A percentile compares a stretch with the other conserved stretches of the same genome.
Conservation (phyloP, 2,329 filamentous ascomycete genomes). For the Malbranchea cinnamomea region DNA sequence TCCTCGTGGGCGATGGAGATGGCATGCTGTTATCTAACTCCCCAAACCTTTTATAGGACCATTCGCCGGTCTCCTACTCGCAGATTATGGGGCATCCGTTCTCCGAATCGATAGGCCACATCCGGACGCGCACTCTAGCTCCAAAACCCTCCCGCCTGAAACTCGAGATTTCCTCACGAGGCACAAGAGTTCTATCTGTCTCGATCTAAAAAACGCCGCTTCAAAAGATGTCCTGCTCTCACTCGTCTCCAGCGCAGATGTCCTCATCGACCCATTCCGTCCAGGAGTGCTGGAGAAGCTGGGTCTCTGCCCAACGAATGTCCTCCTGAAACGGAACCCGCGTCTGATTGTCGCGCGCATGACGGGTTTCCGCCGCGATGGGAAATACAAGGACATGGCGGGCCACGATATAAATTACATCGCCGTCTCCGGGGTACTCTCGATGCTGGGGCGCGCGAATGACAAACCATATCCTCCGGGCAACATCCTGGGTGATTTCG, state of each 20-base stretch:
- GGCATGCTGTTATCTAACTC: too few species aligned
- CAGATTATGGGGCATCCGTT: constrained; percentile 78
- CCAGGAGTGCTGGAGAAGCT: constrained; percentile 80
- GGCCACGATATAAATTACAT: constrained; percentile 97
- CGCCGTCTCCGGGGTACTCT: constrained; percentile 66
- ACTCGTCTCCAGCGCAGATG: constrained; percentile 50
- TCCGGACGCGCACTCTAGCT: constrained; percentile 23
- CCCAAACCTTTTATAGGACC: constrained; percentile 42
- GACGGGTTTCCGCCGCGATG: constrained; percentile 80
- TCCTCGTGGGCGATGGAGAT: too few species aligned
- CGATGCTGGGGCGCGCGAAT: constrained; percentile 54
- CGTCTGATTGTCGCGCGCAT: constrained; percentile 69
- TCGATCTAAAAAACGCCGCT: constrained; percentile 57
- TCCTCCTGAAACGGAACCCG: constrained; percentile 53
- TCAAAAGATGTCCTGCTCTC: constrained; percentile 53
- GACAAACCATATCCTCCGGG: constrained; percentile 62
- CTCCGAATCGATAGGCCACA: constrained; percentile 63
- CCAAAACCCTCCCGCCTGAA: constrained; percentile 25
- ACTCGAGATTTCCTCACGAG: constrained; percentile 62
- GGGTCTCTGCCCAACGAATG: constrained; percentile 54
- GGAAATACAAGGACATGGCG: constrained; percentile 73
- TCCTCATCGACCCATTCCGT: constrained; percentile 86
- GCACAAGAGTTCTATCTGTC: constrained; percentile 63
- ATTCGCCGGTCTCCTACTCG: constrained; percentile 75
- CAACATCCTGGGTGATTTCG: constrained; percentile 84